These are phyloP conservation scores for Termitomyces sp. DNA, from an alignment of 768 basidiomycete species.

Conservation along the genomic window DNA sequence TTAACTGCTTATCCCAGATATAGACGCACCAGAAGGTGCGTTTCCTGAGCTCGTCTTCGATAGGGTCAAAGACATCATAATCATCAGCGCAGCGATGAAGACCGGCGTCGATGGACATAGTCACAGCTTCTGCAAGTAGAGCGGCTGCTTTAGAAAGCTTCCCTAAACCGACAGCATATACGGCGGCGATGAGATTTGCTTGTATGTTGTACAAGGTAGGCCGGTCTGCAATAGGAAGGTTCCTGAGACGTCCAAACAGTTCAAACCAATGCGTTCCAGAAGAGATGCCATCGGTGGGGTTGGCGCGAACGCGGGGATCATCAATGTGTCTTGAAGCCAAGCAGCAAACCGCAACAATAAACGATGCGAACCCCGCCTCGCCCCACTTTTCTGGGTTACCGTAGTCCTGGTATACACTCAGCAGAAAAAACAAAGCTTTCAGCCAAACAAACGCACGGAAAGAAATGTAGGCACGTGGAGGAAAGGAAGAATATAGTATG, in stretches of 20 bases:
- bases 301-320: constrained; percentile 81
- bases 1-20: constrained; percentile 92
- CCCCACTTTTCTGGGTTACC: constrained; percentile 94
- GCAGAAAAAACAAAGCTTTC: constrained; percentile 9
- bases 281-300: constrained; percentile 77
- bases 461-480: constrained; percentile 89
- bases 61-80: constrained; percentile 82
- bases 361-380: constrained; percentile 90
- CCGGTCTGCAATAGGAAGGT: constrained; percentile 81
- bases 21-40: constrained; percentile 97
- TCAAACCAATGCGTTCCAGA: constrained; percentile 93
- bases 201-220: constrained; percentile 92
- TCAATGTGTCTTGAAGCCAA: constrained; percentile 90
- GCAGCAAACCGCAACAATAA: constrained; percentile 90
- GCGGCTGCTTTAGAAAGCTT: constrained; percentile 84
- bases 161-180: constrained; percentile 88
- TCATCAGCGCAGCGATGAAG: constrained; percentile 83
- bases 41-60: constrained; percentile 89
- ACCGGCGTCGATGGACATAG: constrained; percentile 84
- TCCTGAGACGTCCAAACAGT: constrained; percentile 78
- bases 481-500: constrained; percentile 91
- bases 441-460: constrained; percentile 39
- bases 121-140: constrained; percentile 80
- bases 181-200: constrained; percentile 85
- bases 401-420: constrained; percentile 58